A percentile compares a stretch with the other conserved stretches of the same genome.
These are phyloP conservation scores for Rachicladosporium sp. DNA, from an alignment of 2,329 filamentous ascomycete species.

Conservation along the genomic window DNA sequence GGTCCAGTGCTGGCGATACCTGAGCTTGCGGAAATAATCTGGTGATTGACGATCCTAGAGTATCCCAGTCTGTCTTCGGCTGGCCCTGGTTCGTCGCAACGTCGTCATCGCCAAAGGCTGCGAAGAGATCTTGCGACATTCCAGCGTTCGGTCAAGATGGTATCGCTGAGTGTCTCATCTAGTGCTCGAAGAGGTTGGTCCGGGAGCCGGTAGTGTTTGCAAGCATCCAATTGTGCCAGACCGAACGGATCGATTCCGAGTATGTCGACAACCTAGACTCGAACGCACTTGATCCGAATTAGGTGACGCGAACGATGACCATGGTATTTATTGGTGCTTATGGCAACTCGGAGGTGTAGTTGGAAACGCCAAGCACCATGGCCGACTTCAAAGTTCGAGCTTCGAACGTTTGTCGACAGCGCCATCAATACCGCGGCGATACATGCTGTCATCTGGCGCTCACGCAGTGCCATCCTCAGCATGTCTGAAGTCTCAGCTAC, in stretches of 20 bases:
- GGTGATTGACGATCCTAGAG: background rate
- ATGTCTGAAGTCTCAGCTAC: slow-evolving; percentile 11
- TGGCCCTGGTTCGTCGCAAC: slow-evolving; percentile 19
- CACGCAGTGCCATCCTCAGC: slow-evolving; percentile 7
- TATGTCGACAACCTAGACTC: no score
- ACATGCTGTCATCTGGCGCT: slow-evolving; percentile 9
- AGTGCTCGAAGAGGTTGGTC: no score
- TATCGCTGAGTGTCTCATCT: background rate
- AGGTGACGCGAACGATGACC: background rate
- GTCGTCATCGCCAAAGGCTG: slow-evolving; percentile 31
- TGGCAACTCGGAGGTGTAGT: background rate
- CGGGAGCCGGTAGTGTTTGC: background rate
- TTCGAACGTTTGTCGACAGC: no score
- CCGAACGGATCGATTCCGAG: no score
- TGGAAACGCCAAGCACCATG: no score
- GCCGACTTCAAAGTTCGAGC: no score
- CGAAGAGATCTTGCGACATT: slow-evolving; percentile 44
- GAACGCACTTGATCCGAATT: no score
- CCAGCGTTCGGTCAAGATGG: background rate
- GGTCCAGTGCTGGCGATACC: slow-evolving; percentile 2
- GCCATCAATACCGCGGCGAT: background rate
- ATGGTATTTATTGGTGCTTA: background rate
- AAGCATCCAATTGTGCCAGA: background rate
- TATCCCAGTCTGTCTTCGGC: slow-evolving; percentile 9
- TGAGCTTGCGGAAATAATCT: no score